A percentile compares a stretch with the other conserved stretches of the same genome.
phyloP scores from a whole-genome alignment of 2,329 filamentous ascomycete genomes.

The Exophiala dermatitidis region DNA sequence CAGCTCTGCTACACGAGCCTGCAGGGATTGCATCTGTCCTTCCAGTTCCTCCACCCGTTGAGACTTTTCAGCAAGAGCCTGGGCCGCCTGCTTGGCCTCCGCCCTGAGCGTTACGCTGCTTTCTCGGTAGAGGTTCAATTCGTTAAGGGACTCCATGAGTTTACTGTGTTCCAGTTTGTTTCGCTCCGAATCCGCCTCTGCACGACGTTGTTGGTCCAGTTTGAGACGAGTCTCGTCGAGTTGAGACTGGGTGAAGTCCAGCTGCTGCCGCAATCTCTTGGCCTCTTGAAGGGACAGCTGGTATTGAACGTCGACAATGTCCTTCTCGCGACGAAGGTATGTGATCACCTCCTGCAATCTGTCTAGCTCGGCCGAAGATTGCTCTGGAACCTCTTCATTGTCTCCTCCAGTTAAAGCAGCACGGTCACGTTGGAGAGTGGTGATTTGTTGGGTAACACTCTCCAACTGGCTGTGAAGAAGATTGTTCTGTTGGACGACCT shows the following conservation, averaged over 20 bases:
- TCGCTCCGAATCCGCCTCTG: conserved; percentile 65
- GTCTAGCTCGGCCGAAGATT: conserved; percentile 55
- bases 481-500: conserved; percentile 82
- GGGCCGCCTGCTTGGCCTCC: conserved; percentile 72
- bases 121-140: conserved; percentile 92
- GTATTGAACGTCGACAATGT: conserved; percentile 94
- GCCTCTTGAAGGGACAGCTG: conserved; percentile 82
- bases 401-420: conserved; percentile 48
- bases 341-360: conserved; percentile 84
- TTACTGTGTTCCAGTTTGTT: conserved; percentile 76
- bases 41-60: conserved; percentile 67
- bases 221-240: conserved; percentile 84
- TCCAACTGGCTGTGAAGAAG: conserved; percentile 86
- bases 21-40: conserved; percentile 70
- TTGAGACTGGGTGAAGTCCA: conserved; percentile 78
- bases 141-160: conserved; percentile 87
- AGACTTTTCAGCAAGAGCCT: conserved; percentile 66
- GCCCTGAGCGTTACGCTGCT: conserved; percentile 86
- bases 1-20: conserved; percentile 70
- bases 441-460: conserved; percentile 69
- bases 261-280: conserved; percentile 81
- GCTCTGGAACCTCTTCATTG: conserved; percentile 40
- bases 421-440: conserved; percentile 69
- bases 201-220: conserved; percentile 78
- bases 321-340: conserved; percentile 90